Percentiles rank a stretch among this genome's conserved stretches.
phyloP scores from a whole-genome alignment of 805 yeast genomes.

The Pichia nakasei region DNA sequence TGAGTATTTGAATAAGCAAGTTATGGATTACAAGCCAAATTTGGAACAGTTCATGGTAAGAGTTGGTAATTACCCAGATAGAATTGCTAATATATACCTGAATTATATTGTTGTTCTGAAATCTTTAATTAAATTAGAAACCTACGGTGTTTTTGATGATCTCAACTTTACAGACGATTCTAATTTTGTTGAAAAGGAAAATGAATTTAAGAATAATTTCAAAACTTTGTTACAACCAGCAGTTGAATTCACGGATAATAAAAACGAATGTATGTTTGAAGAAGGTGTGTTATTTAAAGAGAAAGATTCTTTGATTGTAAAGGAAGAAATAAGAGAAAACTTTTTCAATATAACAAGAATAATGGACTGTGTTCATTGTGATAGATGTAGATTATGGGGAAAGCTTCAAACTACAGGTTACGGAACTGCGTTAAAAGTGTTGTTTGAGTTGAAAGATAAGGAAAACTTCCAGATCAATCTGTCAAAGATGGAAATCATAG shows the following conservation, averaged over 20 bases:
- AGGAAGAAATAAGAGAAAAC: constrained; percentile 77
- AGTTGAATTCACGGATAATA: constrained; percentile 16
- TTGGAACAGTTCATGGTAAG: constrained; percentile 74
- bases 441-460: constrained; percentile 65
- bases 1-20: constrained; percentile 60
- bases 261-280: constrained; percentile 30
- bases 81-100: constrained; percentile 83
- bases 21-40: constrained; percentile 81
- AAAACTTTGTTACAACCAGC: constrained; percentile 27
- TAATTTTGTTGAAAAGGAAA: constrained; percentile 23
- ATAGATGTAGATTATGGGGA: constrained; percentile 96
- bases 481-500: constrained; percentile 72
- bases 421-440: constrained; percentile 88
- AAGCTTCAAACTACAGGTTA: constrained; percentile 95
- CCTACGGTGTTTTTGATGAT: constrained; percentile 22
- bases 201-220: constrained; percentile 20
- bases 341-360: constrained; percentile 85
- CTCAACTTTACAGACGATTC: constrained; percentile 22
- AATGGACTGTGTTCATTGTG: constrained; percentile 99
- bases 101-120: constrained; percentile 83
- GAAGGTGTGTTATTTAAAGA: constrained; percentile 39
- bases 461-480: constrained; percentile 35
- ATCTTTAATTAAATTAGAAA: constrained; percentile 55
- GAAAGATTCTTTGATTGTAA: constrained; percentile 44
- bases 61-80: constrained; percentile 84